Evolutionary conservation across 1,284 basidiomycete genomes (phyloP).

Genomic region (Ganoderma boninense): DNA sequence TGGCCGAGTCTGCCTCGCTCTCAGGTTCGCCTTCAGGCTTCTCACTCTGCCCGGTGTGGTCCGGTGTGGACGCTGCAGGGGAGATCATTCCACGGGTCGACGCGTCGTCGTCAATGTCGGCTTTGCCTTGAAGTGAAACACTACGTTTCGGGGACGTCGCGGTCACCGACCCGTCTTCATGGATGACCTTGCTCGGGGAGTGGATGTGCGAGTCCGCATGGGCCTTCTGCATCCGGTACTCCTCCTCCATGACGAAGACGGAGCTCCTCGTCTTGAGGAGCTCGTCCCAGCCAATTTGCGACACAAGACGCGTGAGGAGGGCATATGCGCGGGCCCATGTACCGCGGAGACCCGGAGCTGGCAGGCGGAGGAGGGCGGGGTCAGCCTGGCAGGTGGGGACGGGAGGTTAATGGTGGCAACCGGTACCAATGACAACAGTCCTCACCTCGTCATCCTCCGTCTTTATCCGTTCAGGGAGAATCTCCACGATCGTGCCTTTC

Average conservation of each 20-base stretch:
- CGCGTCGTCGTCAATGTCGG: slow-evolving; percentile 64
- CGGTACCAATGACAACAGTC: neutral
- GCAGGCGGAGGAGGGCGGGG: slow-evolving; percentile 90
- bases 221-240: slow-evolving; percentile 91
- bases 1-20: slow-evolving; percentile 38
- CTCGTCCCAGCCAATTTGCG: slow-evolving; percentile 98
- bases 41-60: slow-evolving; percentile 23
- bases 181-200: slow-evolving; percentile 32
- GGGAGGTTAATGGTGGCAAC: neutral
- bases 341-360: slow-evolving; percentile 92
- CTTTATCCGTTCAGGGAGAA: slow-evolving; percentile 74
- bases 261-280: slow-evolving; percentile 91
- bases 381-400: slow-evolving; percentile 68
- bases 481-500: slow-evolving; percentile 86
- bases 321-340: slow-evolving; percentile 97
- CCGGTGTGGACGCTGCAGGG: slow-evolving; percentile 35
- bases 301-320: slow-evolving; percentile 89
- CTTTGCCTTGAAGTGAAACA: slow-evolving; percentile 26
- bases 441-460: slow-evolving; percentile 87
- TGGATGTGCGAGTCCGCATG: slow-evolving; percentile 60
- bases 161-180: slow-evolving; percentile 25
- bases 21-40: slow-evolving; percentile 26
- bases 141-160: slow-evolving; percentile 30
- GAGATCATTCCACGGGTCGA: slow-evolving; percentile 69
- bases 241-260: slow-evolving; percentile 99